phyloP scores from a whole-genome alignment of 129 eudicot genomes.

The Pittosporum tobira region DNA sequence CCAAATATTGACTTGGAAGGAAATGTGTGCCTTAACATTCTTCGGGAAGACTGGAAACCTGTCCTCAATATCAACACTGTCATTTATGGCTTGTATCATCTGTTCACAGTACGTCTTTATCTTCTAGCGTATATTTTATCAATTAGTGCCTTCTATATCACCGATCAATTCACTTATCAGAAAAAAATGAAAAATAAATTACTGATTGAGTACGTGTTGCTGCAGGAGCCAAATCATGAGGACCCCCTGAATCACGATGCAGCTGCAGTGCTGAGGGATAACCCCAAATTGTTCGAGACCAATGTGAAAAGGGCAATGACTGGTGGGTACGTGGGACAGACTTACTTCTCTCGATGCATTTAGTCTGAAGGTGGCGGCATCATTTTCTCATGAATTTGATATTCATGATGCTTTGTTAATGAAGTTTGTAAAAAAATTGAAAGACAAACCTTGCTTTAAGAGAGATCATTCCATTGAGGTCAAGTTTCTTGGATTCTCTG shows the following conservation, averaged over 20 bases:
- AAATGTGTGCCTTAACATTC: constrained; percentile 94
- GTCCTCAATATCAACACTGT: constrained; percentile 87
- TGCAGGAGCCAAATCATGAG: constrained; percentile 76
- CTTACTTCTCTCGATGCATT: constrained; percentile 56
- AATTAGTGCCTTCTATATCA: neutral
- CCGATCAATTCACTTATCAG: too few relatives aligned
- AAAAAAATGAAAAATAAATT: too few relatives aligned
- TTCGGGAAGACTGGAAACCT: constrained; percentile 98
- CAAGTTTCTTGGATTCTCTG: neutral
- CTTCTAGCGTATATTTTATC: neutral
- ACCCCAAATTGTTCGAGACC: constrained; percentile 65
- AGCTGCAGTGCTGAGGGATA: constrained; percentile 75
- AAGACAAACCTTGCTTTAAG: neutral
- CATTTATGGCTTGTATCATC: constrained; percentile 84
- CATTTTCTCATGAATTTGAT: constrained; percentile 7
- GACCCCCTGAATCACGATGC: constrained; percentile 83
- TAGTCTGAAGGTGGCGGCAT: constrained; percentile 14
- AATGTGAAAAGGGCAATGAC: constrained; percentile 81
- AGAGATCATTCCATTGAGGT: neutral
- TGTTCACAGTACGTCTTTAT: constrained; percentile 57
- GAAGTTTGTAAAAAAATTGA: constrained; percentile 10
- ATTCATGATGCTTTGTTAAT: constrained; percentile 14
- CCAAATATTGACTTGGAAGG: constrained; percentile 90
- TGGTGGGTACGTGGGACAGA: constrained; percentile 72
- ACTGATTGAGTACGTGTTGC: neutral